These are phyloP conservation scores for Tuber borchii DNA, from an alignment of 495 filamentous ascomycete species.

Conservation along the genomic window DNA sequence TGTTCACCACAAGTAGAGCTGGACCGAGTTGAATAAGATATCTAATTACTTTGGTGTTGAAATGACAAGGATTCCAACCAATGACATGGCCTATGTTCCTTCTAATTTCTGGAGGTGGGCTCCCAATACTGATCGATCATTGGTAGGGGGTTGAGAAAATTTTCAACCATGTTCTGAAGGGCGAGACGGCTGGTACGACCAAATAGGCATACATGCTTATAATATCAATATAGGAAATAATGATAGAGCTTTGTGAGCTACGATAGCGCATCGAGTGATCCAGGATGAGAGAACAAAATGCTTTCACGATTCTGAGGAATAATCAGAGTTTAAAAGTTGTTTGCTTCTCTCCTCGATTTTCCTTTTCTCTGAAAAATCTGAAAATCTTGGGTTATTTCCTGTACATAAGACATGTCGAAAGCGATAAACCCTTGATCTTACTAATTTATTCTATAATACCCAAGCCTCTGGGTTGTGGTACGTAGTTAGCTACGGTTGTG, in stretches of 20 bases:
- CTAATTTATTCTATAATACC: background rate
- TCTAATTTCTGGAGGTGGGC: background rate
- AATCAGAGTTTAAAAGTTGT: background rate
- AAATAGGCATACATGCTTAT: background rate
- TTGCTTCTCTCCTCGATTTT: background rate
- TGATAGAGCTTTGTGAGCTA: background rate
- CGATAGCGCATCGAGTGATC: background rate
- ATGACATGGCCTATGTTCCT: constrained; percentile 36
- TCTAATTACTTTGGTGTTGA: constrained; percentile 59
- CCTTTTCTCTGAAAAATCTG: background rate
- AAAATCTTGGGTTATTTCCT: background rate
- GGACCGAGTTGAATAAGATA: constrained; percentile 67
- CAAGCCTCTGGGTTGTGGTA: background rate
- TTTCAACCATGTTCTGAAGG: constrained; percentile 31
- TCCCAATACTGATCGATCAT: constrained; percentile 13
- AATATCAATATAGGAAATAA: background rate
- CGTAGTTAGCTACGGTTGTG: background rate
- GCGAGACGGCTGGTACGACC: constrained; percentile 29
- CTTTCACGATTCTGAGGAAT: background rate
- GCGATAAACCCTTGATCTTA: background rate
- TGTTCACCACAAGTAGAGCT: constrained; percentile 71
- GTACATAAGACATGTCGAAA: background rate
- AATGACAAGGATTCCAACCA: constrained; percentile 55
- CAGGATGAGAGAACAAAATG: background rate
- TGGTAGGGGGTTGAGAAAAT: constrained; percentile 34